Evolutionary conservation across 208 protist genomes (phyloP), one percentile per base, ranked within the genome.

Genomic region (Acanthamoeba culbertsoni): DNA sequence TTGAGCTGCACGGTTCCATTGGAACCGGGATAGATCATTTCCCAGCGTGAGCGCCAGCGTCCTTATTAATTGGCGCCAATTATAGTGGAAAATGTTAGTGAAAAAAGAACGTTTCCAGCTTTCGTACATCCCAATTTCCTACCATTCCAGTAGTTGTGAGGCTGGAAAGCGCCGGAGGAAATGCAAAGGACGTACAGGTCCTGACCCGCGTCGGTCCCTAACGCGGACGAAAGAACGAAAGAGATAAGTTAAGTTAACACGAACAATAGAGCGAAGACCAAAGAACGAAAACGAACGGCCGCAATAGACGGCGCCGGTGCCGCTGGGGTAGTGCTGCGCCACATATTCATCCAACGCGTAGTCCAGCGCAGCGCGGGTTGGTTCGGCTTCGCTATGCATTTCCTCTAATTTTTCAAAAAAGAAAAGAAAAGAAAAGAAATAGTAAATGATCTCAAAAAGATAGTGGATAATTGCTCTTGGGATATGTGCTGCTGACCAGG

Each of bases 141-240:
- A 42, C 75, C 71, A 42, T 94, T 93, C 94, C 95, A 97, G 46
- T 95, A 97, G 94, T 96, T 97, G 89, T 62, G 59, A 53, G 95
- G 94, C 43, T 96, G 93, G 95, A 95, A 96, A 45, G 91, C 48
- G 37, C 90, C 71, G 35, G 92, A 86, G 23, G 92, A 91, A 12
- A 97, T 73, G 92, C 95, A 96, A 33, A 96, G 45, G 20, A 88
- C 91, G 20, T 62, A 57, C 48, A 62, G n/a, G 62, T 12, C 46
- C 79, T 53, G 45, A 63, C 93, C 26, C 75, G 35, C 33, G 43
- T 75, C 18, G 0, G 20, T 18, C 6, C 3, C 42, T 28, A n/a
- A n/a, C n/a, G n/a, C n/a, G n/a, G n/a, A n/a, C 14, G 51, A 59
- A 14, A 59, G 23, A 23, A 59, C 14, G 51, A 59, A 59, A 59